phyloP scores from a whole-genome alignment of 2,329 filamentous ascomycete genomes.

The Hymenoscyphus repandus region DNA sequence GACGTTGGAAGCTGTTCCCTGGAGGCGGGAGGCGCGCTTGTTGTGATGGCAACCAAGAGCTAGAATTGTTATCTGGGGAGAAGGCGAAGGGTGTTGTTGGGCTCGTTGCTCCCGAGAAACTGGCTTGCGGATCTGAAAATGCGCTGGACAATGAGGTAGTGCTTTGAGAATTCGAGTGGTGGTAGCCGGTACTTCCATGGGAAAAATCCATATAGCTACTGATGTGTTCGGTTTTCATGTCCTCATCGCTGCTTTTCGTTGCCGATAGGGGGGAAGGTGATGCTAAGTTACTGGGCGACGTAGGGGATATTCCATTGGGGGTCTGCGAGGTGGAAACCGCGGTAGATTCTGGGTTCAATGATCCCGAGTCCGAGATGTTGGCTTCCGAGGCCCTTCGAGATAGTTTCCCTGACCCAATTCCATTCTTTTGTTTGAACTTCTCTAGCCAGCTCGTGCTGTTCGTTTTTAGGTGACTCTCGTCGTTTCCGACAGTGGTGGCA shows the following conservation, averaged over 20 bases:
- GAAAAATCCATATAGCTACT: constrained; percentile 56
- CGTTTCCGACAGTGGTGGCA: constrained; percentile 64
- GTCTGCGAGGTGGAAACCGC: constrained; percentile 54
- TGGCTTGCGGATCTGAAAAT: constrained; percentile 59
- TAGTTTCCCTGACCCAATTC: constrained; percentile 35
- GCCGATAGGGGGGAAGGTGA: constrained; percentile 68
- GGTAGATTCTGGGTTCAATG: constrained; percentile 49
- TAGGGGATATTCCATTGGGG: constrained; percentile 63
- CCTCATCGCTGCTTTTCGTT: constrained; percentile 61
- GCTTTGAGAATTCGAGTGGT: constrained; percentile 61
- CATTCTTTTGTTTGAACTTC: constrained; percentile 83
- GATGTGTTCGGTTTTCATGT: constrained; percentile 53
- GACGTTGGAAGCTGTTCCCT: constrained; percentile 54
- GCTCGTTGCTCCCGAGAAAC: constrained; percentile 69
- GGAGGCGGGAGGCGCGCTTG: constrained; percentile 42
- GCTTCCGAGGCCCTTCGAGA: constrained; percentile 57
- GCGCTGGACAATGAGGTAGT: constrained; percentile 63
- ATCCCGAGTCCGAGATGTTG: constrained; percentile 65
- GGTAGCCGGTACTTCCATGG: constrained; percentile 45
- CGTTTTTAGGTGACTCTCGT: constrained; percentile 65
- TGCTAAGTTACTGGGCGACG: constrained; percentile 60
- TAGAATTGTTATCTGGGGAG: constrained; percentile 66
- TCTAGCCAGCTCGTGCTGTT: constrained; percentile 80
- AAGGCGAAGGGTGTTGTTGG: constrained; percentile 71
- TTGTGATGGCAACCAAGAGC: constrained; percentile 56